Evolutionary conservation across 2,329 filamentous ascomycete genomes (phyloP), one percentile per base, ranked within the genome.

Genomic region (Colletotrichum agaves): DNA sequence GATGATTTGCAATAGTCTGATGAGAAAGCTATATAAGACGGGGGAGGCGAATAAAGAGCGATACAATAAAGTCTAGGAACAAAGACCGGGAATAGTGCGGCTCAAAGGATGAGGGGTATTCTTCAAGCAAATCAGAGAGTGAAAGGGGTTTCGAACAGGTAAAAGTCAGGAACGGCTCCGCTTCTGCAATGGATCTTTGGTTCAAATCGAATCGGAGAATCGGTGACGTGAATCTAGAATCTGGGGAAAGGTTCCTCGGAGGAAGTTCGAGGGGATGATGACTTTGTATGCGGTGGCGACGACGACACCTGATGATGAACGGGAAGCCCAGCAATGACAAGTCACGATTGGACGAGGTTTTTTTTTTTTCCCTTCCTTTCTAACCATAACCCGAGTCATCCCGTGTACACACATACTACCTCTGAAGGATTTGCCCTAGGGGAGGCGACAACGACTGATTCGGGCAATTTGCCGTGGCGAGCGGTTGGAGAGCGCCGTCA

Each of bases 301-400:
- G 27, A 37, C 17, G 13, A 35, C 17, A 57, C 39, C 39, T 61
- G 21, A 15, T 35, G 55, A 58, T 58, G 55, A 13, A 58, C 50
- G 58, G 47, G 47, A 66, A 49, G 50, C 61, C 43, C 27, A 46
- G 56, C 27, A 15, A 39, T 41, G 41, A 8, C 47, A 35, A 27
- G 19, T 21, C 19, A 50, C 33, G 10, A 58, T 52, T 58, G 60
- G 59, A 63, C 39, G 46, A 63, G 62, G 46, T 46, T 61, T 67
- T n/a, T n/a, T n/a, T n/a, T n/a, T n/a, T n/a, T n/a, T n/a, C n/a
- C n/a, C n/a, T n/a, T n/a, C n/a, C n/a, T n/a, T 64, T 64, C 53
- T 46, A 53, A 17, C 27, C 27, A 31, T 59, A 64, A n/a, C n/a
- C 60, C 64, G 64, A 67, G 64, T 67, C 64, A 67, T 67, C 64